phyloP scores from a whole-genome alignment of 2,329 filamentous ascomycete genomes.

The Stagonosporopsis vannaccii region DNA sequence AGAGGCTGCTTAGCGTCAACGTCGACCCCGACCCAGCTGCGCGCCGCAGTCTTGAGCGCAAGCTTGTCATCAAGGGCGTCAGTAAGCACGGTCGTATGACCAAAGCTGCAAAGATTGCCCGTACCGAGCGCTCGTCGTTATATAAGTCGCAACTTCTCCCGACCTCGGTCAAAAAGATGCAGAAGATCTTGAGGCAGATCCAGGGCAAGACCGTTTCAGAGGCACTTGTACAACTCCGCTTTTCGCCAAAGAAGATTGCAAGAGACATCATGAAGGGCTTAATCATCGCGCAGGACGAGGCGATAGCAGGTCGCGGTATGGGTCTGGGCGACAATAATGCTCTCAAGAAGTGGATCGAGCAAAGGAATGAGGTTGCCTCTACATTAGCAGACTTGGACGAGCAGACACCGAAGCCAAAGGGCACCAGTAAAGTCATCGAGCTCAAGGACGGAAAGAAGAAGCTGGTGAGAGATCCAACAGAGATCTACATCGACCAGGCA shows the following conservation, averaged over 20 bases:
- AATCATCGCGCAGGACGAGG: conserved; percentile 80
- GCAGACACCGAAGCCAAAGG: conserved; percentile 51
- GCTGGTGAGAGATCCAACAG: conserved; percentile 74
- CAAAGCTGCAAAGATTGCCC: conserved; percentile 71
- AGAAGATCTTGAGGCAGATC: conserved; percentile 85
- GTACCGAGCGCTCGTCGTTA: conserved; percentile 66
- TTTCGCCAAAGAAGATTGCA: conserved; percentile 92
- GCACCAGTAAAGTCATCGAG: conserved; percentile 60
- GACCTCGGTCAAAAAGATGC: conserved; percentile 91
- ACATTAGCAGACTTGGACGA: conserved; percentile 19
- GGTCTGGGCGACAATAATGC: conserved; percentile 62
- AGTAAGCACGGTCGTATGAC: conserved; percentile 71
- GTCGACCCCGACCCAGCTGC: conserved; percentile 78
- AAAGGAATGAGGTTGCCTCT: conserved; percentile 16
- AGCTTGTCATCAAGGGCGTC: conserved; percentile 81
- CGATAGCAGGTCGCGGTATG: conserved; percentile 84
- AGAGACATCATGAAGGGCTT: conserved; percentile 80
- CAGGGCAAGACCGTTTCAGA: conserved; percentile 93
- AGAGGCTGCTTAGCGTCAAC: conserved; percentile 63
- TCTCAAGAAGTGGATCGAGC: conserved; percentile 30
- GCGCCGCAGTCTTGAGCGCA: conserved; percentile 79
- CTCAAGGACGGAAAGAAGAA: conserved; percentile 78
- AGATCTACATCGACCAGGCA: conserved; percentile 88
- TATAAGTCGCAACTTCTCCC: conserved; percentile 76
- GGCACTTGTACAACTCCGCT: conserved; percentile 92